Percentiles rank a stretch among this genome's conserved stretches.
Conservation (phyloP, 257 asterid genomes). For the Gentiana dahurica region DNA sequence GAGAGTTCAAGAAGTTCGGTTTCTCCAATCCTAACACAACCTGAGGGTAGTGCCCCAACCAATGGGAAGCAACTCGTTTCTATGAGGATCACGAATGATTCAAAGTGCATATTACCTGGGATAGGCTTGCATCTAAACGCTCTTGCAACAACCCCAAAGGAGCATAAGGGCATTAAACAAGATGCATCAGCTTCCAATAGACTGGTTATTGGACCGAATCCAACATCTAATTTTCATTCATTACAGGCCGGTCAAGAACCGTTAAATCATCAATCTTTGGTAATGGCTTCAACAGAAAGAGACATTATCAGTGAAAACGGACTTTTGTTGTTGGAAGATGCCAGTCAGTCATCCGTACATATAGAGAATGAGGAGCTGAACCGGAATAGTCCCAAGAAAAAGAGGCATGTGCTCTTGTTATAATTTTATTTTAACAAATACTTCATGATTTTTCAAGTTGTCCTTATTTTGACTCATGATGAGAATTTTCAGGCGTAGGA, state of each 20-base stretch:
- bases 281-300: constrained; percentile 24
- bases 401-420: constrained; percentile 34
- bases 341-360: constrained; percentile 26
- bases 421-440: background rate
- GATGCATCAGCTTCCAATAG: constrained; percentile 47
- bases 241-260: constrained; percentile 29
- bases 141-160: constrained; percentile 65
- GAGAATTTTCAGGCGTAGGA: constrained; percentile 41
- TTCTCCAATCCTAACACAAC: constrained; percentile 29
- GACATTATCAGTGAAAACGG: constrained; percentile 34
- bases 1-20: constrained; percentile 28
- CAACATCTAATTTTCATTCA: constrained; percentile 34
- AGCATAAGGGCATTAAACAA: constrained; percentile 32
- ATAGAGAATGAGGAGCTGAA: constrained; percentile 43
- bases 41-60: constrained; percentile 28
- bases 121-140: constrained; percentile 94
- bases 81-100: constrained; percentile 21
- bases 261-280: constrained; percentile 19
- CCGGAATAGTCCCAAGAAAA: constrained; percentile 83
- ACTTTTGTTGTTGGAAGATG: constrained; percentile 33
- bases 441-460: background rate
- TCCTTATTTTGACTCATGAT: constrained; percentile 11
- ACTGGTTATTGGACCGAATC: constrained; percentile 46
- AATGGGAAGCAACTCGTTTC: constrained; percentile 24
- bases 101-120: constrained; percentile 54